Base-by-base conservation (phyloP, 768 basidiomycete species). In the Cantharellus anzutake region DNA sequence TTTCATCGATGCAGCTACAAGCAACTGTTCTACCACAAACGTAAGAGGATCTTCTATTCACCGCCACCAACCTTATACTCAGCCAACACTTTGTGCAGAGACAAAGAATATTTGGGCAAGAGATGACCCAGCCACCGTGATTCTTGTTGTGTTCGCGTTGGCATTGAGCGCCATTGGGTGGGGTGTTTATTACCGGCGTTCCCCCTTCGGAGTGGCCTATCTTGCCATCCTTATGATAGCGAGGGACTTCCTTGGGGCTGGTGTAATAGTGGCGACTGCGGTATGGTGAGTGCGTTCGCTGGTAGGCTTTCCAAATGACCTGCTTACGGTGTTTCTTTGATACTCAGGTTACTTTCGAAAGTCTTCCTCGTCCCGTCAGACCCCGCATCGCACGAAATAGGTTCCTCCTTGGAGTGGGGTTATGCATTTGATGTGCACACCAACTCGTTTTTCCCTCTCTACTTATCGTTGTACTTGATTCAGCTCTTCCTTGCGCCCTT, bases 81-180 rank as follows among this genome's bases (percentile, higher is more conserved):
- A 38, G 5, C 52, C 50, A 40, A 61, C 40, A n/a, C 51, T 41
- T 42, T 64, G 52, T 44, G 63, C 71, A 87, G 91, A 97, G 75
- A 97, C 93, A 20, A 97, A 96, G 76, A 96, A 98, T 69, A 90
- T 86, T 14, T 97, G 93, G 93, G 91, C 93, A 20, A 76, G 94
- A 69, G 94, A 98, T 70, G 94, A 98, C 68, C 94, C 94, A 29
- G 94, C 94, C 37, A 91, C 96, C 63, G 77, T 97, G 37, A 77
- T 97, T 38, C 78, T 98, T 56, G 82, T 97, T 51, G 78, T 79
- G 56, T 84, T 69, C 78, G 93, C 29, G 76, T 75, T 58, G 81
- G 91, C 90, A 63, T 16, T 42, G 29, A 39, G 44, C 41, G 7
- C 29, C 41, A 41, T n/a, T 16, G 48, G 48, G 35, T 5, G 5